A percentile compares a stretch with the other conserved stretches of the same genome.
Evolutionary conservation across 2,329 filamentous ascomycete species (phyloP).

Genomic region (Hirsutella minnesotensis): DNA sequence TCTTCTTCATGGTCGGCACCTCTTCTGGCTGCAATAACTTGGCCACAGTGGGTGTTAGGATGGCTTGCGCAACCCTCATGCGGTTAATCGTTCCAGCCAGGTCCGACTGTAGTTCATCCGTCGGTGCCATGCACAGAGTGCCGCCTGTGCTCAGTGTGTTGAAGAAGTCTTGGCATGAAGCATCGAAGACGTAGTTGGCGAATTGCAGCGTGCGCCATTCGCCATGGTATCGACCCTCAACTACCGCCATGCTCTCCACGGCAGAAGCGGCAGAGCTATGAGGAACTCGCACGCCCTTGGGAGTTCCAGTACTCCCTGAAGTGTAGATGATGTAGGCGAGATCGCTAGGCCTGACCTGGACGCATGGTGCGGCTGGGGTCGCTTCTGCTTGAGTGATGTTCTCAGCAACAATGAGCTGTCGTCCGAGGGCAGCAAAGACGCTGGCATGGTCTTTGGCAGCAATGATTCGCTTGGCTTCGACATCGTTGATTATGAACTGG

Average conservation of each 20-base stretch:
- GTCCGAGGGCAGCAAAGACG: neutral
- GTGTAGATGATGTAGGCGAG: neutral
- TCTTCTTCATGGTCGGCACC: constrained; percentile 5
- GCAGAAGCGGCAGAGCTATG: constrained; percentile 8
- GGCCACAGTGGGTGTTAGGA: constrained; percentile 10
- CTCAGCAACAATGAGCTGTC: neutral
- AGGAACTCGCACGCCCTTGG: constrained; percentile 9
- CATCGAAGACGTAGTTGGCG: neutral
- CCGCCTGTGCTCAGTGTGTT: constrained; percentile 3
- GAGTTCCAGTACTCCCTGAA: neutral
- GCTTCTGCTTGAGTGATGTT: neutral
- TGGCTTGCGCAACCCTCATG: constrained; percentile 3
- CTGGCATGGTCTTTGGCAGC: constrained; percentile 2
- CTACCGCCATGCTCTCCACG: constrained; percentile 7
- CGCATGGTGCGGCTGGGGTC: neutral
- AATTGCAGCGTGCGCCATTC: neutral
- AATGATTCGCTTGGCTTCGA: constrained; percentile 5
- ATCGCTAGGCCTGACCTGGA: neutral
- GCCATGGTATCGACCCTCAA: constrained; percentile 1
- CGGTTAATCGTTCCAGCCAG: neutral
- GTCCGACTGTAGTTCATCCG: neutral
- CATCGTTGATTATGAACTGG: constrained; percentile 9
- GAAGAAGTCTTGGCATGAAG: constrained; percentile 4
- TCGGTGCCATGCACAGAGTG: neutral
- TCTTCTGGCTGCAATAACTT: constrained; percentile 6